Evolutionary conservation across 495 filamentous ascomycete species (phyloP).

Genomic region (Tuber brumale): DNA sequence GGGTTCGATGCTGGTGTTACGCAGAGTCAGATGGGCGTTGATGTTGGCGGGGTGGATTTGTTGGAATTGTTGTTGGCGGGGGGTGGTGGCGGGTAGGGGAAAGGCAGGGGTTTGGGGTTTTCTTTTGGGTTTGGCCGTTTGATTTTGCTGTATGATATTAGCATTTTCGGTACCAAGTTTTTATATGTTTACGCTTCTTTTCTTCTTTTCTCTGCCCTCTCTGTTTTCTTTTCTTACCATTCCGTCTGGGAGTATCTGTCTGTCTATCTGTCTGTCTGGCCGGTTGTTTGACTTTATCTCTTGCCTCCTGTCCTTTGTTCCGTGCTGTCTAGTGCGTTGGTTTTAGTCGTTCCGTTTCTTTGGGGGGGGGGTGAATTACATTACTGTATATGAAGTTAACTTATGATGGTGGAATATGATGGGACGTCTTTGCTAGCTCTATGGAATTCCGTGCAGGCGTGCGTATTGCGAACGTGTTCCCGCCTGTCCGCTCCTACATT

Average conservation of each 20-base stretch:
- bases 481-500: background rate
- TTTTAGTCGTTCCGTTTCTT: background rate
- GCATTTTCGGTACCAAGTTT: background rate
- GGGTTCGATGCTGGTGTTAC: conserved; percentile 35
- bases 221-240: background rate
- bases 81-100: conserved; percentile 4
- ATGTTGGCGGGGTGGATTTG: conserved; percentile 35
- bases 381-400: background rate
- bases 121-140: background rate
- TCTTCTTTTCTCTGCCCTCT: background rate
- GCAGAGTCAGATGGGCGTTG: conserved; percentile 37
- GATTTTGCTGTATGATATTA: background rate
- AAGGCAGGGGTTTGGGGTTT: background rate
- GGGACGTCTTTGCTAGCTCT: background rate
- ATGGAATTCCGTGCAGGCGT: background rate
- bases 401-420: background rate
- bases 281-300: background rate
- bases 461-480: background rate
- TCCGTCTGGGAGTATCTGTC: background rate
- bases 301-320: background rate
- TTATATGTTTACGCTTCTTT: background rate
- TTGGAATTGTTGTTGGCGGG: conserved; percentile 32
- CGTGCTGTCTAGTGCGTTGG: background rate
- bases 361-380: background rate
- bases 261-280: background rate